A percentile compares a stretch with the other conserved stretches of the same genome.
Evolutionary conservation across 495 filamentous ascomycete genomes (phyloP).

Genomic region (Podospora tetraspora): DNA sequence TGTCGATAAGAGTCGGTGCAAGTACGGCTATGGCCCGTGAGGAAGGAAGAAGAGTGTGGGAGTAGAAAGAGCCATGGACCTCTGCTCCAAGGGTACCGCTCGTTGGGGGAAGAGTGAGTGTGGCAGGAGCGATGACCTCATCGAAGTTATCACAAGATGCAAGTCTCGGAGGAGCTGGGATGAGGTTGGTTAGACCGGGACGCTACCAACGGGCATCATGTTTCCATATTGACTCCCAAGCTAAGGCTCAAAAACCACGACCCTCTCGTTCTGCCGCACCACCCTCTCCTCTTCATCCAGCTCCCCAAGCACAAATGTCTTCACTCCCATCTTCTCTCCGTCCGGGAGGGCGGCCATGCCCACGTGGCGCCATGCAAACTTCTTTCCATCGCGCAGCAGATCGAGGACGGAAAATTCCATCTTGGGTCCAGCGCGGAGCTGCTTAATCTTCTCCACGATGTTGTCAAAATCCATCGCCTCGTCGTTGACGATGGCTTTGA

Average conservation of each 20-base stretch:
- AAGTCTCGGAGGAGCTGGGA: background rate
- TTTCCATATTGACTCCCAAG: background rate
- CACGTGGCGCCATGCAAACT: background rate
- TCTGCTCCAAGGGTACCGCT: no score
- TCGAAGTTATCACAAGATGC: no score
- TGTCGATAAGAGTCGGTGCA: background rate
- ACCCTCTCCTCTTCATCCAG: background rate
- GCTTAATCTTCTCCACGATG: background rate
- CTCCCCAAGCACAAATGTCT: background rate
- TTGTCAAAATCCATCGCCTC: background rate
- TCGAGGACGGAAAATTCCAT: background rate
- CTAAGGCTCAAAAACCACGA: background rate
- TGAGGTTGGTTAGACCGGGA: background rate
- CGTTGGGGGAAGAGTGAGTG: no score
- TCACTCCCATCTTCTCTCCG: background rate
- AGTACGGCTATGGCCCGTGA: background rate
- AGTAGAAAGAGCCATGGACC: no score
- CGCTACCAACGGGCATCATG: no score
- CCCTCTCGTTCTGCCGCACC: background rate
- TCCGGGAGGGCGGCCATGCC: background rate
- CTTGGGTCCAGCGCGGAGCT: background rate
- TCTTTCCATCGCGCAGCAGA: background rate
- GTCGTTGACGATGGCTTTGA: background rate
- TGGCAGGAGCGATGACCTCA: no score
- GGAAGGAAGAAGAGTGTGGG: no score